Percentiles rank a stretch among this genome's conserved stretches.
Evolutionary conservation across 2,329 filamentous ascomycete species (phyloP).

Genomic region (Graphilbum ipis-grandicollis): DNA sequence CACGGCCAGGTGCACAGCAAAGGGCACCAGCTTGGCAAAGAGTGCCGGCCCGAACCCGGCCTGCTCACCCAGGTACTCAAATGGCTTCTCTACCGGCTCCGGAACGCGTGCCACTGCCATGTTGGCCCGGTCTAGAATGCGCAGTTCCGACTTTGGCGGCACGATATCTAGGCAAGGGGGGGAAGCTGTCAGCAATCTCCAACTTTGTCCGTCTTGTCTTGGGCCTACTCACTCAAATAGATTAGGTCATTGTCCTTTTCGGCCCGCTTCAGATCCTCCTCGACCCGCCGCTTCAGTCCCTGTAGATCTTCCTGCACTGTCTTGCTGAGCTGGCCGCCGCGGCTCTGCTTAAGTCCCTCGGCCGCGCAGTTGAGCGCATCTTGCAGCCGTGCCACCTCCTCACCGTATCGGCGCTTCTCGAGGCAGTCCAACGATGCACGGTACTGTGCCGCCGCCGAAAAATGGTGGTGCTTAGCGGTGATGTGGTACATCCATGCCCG

Average conservation of each 20-base stretch:
- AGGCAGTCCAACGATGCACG: slow-evolving; percentile 78
- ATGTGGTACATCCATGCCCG: slow-evolving; percentile 97
- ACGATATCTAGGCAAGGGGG: slow-evolving; percentile 48
- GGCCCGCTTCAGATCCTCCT: slow-evolving; percentile 77
- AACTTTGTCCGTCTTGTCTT: too few species aligned
- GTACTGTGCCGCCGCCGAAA: slow-evolving; percentile 88
- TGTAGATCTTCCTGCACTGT: slow-evolving; percentile 68
- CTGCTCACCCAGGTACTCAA: slow-evolving; percentile 62
- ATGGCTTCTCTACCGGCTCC: slow-evolving; percentile 64
- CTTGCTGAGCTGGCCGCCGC: slow-evolving; percentile 58
- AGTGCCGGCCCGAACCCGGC: slow-evolving; percentile 69
- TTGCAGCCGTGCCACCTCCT: slow-evolving; percentile 74
- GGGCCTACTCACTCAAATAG: slow-evolving; percentile 57
- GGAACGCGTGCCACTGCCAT: slow-evolving; percentile 75
- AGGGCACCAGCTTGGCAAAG: slow-evolving; percentile 84
- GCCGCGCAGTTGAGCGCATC: slow-evolving; percentile 72
- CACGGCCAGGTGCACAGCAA: slow-evolving; percentile 85
- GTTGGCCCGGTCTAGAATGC: slow-evolving; percentile 65
- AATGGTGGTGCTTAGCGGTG: slow-evolving; percentile 93
- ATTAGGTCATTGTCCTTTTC: slow-evolving; percentile 96
- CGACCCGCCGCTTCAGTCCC: slow-evolving; percentile 62
- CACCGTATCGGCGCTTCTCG: slow-evolving; percentile 87
- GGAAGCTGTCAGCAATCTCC: too few species aligned
- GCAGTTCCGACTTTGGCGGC: slow-evolving; percentile 75
- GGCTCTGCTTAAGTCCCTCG: slow-evolving; percentile 71